Conservation (phyloP, 768 basidiomycete species). For the Termitomyces sp. region DNA sequence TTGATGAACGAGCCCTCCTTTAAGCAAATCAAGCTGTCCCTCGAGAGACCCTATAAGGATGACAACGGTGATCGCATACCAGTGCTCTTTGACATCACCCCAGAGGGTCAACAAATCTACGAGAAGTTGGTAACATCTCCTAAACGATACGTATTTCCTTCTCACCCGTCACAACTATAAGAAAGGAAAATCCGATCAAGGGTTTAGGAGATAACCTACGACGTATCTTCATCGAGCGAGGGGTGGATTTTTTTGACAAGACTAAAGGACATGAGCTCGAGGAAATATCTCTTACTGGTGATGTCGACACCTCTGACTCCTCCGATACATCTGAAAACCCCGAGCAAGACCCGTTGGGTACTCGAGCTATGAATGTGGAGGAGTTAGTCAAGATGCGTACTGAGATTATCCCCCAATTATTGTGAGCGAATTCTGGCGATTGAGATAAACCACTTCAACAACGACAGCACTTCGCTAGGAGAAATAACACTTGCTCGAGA, state of each 20-base stretch:
- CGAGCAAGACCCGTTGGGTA: constrained; percentile 23
- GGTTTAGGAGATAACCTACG: constrained; percentile 62
- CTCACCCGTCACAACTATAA: constrained; percentile 22
- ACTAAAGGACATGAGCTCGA: constrained; percentile 10
- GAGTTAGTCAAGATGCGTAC: constrained; percentile 71
- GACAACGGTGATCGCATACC: constrained; percentile 65
- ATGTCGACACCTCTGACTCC: constrained; percentile 9
- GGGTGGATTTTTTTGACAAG: constrained; percentile 68
- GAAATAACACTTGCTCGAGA: constrained; percentile 80
- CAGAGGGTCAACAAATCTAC: constrained; percentile 64
- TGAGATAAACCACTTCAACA: constrained; percentile 7
- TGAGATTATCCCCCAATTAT: constrained; percentile 68
- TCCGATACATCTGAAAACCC: constrained; percentile 22
- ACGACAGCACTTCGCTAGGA: constrained; percentile 62
- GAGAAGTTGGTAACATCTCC: constrained; percentile 55
- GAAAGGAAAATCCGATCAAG: constrained; percentile 54
- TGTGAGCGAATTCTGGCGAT: constrained; percentile 44
- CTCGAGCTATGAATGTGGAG: constrained; percentile 64
- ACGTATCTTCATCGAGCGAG: constrained; percentile 72
- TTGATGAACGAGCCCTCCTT: constrained; percentile 36
- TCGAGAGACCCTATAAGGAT: constrained; percentile 81
- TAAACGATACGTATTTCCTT: constrained; percentile 2
- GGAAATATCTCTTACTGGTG: constrained; percentile 3
- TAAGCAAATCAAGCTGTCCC: constrained; percentile 61
- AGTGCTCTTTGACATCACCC: constrained; percentile 62